A percentile compares a stretch with the other conserved stretches of the same genome.
These are phyloP conservation scores for Didymella keratinophila DNA, from an alignment of 2,329 filamentous ascomycete species.

Conservation along the genomic window DNA sequence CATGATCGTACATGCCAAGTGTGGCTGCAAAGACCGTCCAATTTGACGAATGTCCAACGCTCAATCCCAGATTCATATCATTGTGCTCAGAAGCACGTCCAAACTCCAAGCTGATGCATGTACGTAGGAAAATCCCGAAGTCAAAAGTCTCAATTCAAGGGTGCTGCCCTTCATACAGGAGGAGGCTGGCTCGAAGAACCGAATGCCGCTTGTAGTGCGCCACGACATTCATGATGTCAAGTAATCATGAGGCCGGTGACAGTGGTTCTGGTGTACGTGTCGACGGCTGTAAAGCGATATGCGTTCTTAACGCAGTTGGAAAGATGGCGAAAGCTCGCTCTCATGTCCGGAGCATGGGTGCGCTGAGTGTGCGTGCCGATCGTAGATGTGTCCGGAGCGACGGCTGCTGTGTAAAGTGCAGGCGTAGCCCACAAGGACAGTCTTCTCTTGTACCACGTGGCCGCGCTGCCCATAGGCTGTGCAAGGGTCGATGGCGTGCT, in stretches of 20 bases:
- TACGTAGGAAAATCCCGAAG: slow-evolving; percentile 13
- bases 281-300: slow-evolving; percentile 3
- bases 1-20: slow-evolving; percentile 38
- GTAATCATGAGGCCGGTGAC: not conserved
- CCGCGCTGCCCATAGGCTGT: slow-evolving; percentile 75
- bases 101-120: slow-evolving; percentile 43
- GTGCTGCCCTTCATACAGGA: slow-evolving; percentile 24
- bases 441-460: slow-evolving; percentile 75
- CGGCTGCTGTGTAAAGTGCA: slow-evolving; percentile 66
- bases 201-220: slow-evolving; percentile 15
- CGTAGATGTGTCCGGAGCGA: slow-evolving; percentile 33
- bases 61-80: slow-evolving; percentile 22
- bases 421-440: slow-evolving; percentile 82
- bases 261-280: slow-evolving; percentile 10
- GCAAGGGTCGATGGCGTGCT: slow-evolving; percentile 86
- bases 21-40: slow-evolving; percentile 16
- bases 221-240: not conserved
- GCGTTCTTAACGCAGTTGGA: slow-evolving; percentile 22
- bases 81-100: slow-evolving; percentile 16
- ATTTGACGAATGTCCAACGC: slow-evolving; percentile 22
- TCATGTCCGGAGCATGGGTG: slow-evolving; percentile 41
- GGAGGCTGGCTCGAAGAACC: slow-evolving; percentile 38
- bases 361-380: slow-evolving; percentile 26
- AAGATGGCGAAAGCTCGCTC: slow-evolving; percentile 34
- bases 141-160: slow-evolving; percentile 16